Percentiles rank a stretch among this genome's conserved stretches.
Evolutionary conservation across 2,329 filamentous ascomycete genomes (phyloP).

Genomic region (Coleophoma crateriformis): DNA sequence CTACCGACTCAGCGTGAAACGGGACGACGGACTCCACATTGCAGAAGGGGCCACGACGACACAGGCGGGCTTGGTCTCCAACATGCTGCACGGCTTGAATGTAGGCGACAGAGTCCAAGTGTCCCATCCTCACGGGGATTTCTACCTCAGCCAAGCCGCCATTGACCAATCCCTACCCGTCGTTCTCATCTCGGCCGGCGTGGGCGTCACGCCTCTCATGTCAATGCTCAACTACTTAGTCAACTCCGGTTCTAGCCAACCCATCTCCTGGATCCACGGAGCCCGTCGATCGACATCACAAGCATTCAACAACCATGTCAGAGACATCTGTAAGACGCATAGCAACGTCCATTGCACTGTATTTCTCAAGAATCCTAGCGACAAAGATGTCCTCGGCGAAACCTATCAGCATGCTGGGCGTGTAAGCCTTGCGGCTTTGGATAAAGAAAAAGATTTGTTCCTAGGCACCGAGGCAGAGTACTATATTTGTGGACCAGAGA

Average conservation of each 20-base stretch:
- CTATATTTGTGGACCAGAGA: background rate
- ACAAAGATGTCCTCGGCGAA: background rate
- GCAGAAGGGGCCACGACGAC: background rate
- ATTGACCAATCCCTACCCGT: slow-evolving; percentile 40
- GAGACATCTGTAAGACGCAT: slow-evolving; percentile 5
- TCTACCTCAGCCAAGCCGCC: slow-evolving; percentile 49
- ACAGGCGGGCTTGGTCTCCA: slow-evolving; percentile 15
- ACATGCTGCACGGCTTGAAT: slow-evolving; percentile 42
- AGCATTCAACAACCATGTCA: slow-evolving; percentile 50
- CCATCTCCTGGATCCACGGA: slow-evolving; percentile 59
- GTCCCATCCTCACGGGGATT: slow-evolving; percentile 52
- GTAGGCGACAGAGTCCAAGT: slow-evolving; percentile 49
- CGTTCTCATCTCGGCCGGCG: slow-evolving; percentile 62
- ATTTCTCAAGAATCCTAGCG: background rate
- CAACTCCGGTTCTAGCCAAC: slow-evolving; percentile 30
- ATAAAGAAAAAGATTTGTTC: background rate
- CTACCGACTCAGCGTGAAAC: slow-evolving; percentile 74
- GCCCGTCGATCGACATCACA: slow-evolving; percentile 43
- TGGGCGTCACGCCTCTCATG: slow-evolving; percentile 62
- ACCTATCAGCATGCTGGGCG: background rate
- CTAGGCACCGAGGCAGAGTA: background rate
- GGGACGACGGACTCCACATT: slow-evolving; percentile 32
- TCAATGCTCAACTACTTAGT: slow-evolving; percentile 55
- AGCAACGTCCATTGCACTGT: background rate
- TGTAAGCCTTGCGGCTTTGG: background rate